phyloP scores from a whole-genome alignment of 2,329 filamentous ascomycete species.

The Trichothecium sympodiale region DNA sequence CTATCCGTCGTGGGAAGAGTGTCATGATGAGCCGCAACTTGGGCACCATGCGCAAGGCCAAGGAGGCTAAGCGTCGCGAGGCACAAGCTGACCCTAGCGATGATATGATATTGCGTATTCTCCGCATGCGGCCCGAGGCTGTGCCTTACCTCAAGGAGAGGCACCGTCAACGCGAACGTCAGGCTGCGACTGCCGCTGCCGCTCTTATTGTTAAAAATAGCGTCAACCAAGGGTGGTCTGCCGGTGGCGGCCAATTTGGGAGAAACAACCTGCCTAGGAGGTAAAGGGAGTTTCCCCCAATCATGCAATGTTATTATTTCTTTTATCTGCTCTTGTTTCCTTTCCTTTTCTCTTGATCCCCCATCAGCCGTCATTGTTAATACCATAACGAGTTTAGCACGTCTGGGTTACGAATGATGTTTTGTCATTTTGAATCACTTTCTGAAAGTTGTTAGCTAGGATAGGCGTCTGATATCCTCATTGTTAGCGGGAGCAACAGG shows the following conservation, averaged over 20 bases:
- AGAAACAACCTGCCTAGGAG: conserved; percentile 35
- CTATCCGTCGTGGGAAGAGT: conserved; percentile 56
- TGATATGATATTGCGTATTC: conserved; percentile 92
- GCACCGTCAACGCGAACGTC: conserved; percentile 84
- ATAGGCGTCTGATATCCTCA: no score
- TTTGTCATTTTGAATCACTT: no score
- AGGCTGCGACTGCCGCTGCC: conserved; percentile 80
- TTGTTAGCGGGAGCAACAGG: no score
- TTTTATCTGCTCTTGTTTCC: not conserved
- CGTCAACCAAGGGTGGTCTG: conserved; percentile 47
- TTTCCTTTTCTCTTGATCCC: not conserved
- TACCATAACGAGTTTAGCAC: no score
- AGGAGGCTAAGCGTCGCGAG: conserved; percentile 91
- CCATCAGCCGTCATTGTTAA: no score
- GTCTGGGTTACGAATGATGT: no score
- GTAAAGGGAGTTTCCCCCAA: conserved; percentile 17
- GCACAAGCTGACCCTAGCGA: conserved; percentile 94
- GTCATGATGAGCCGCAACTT: conserved; percentile 93
- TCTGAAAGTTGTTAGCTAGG: no score
- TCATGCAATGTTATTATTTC: not conserved
- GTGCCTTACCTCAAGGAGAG: conserved; percentile 78
- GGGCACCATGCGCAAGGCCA: conserved; percentile 90
- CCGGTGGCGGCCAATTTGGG: conserved; percentile 30
- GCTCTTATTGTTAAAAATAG: conserved; percentile 94
- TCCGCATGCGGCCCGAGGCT: conserved; percentile 91